These are phyloP conservation scores for Vicia faba DNA, from an alignment of 306 rosid species.

Conservation along the genomic window DNA sequence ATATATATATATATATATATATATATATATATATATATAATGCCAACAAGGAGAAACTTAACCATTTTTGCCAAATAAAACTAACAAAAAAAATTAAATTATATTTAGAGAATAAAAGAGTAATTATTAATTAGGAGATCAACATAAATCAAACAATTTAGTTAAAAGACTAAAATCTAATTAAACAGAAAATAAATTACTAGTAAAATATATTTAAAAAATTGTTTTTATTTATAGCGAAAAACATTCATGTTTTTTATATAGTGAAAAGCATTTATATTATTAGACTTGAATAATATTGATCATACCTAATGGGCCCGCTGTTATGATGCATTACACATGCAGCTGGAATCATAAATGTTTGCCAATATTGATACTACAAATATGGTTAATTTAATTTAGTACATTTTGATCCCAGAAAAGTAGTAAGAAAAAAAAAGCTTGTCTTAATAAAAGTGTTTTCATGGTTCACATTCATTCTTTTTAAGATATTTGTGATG, in stretches of 20 bases:
- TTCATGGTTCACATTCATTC: conserved; percentile 32
- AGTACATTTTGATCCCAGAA: conserved; percentile 30
- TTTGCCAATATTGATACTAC: conserved; percentile 35
- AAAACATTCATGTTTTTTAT: conserved; percentile 12
- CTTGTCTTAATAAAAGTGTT: conserved; percentile 8
- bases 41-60: too few species aligned
- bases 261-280: neutral
- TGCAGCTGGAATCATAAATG: conserved; percentile 39
- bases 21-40: too few species aligned
- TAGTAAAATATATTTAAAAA: too few species aligned
- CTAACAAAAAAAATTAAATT: too few species aligned
- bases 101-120: too few species aligned
- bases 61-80: too few species aligned
- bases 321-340: conserved; percentile 33
- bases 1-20: too few species aligned
- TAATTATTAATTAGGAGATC: too few species aligned
- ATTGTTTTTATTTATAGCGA: neutral
- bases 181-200: too few species aligned
- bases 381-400: conserved; percentile 36
- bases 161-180: too few species aligned
- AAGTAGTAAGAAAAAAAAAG: conserved; percentile 1
- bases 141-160: too few species aligned
- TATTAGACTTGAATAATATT: neutral
- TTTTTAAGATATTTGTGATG: conserved; percentile 30
- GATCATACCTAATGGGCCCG: conserved; percentile 28